Evolutionary conservation across 1,284 basidiomycete species (phyloP).

Genomic region (Pseudozyma pruni): DNA sequence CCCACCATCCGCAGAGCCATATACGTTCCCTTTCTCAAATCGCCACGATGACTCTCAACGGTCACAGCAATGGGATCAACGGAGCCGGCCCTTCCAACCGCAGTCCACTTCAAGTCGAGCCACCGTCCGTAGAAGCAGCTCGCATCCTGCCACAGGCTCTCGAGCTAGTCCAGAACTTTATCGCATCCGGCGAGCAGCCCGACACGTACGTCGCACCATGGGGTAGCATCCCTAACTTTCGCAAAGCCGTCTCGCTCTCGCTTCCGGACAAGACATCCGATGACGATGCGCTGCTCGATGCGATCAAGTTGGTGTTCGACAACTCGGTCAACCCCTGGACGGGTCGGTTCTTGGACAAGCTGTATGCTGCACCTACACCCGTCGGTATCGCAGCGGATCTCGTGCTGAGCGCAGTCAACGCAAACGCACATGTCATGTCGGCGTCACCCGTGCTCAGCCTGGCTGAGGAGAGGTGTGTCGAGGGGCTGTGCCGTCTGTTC

Average conservation of each 20-base stretch:
- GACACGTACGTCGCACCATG: conserved; percentile 40
- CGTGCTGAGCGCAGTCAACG: conserved; percentile 68
- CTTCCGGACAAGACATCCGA: conserved; percentile 26
- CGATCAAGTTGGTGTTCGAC: conserved; percentile 47
- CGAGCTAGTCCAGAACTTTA: conserved; percentile 38
- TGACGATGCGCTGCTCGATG: conserved; percentile 40
- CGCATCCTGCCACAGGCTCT: conserved; percentile 41
- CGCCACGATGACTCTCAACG: conserved; percentile 11
- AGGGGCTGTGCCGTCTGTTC: conserved; percentile 52
- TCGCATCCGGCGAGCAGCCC: conserved; percentile 36
- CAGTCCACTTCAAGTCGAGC: conserved; percentile 41
- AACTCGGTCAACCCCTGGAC: conserved; percentile 65
- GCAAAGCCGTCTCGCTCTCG: conserved; percentile 27
- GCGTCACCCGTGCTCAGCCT: conserved; percentile 69
- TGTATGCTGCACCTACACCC: conserved; percentile 69
- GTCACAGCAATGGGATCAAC: background rate
- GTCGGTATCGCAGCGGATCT: conserved; percentile 68
- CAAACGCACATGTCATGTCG: conserved; percentile 69
- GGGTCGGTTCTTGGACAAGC: conserved; percentile 64
- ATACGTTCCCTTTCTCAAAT: background rate
- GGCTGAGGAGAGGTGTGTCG: conserved; percentile 59
- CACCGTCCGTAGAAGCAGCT: conserved; percentile 38
- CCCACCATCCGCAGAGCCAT: background rate
- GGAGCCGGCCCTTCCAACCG: conserved; percentile 10
- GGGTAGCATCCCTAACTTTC: conserved; percentile 38